Conservation (phyloP, 192 early-diverging fungal species). For the Rhizophagus clarus region DNA sequence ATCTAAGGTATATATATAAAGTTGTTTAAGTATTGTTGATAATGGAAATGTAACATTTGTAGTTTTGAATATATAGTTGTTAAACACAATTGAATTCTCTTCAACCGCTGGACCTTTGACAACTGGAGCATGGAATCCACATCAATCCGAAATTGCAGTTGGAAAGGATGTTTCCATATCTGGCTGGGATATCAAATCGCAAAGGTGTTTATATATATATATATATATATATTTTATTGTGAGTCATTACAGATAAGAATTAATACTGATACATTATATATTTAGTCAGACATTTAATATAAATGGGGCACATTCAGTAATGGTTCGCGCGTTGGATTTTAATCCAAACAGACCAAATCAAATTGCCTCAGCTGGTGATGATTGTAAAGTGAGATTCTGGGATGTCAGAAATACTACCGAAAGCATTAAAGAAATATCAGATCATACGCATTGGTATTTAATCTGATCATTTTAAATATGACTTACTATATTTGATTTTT, state of each 20-base stretch:
- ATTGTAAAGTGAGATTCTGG: constrained; percentile 88
- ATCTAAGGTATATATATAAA: constrained; percentile 37
- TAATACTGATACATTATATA: constrained; percentile 25
- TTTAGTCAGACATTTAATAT: constrained; percentile 52
- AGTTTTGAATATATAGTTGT: constrained; percentile 32
- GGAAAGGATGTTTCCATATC: constrained; percentile 60
- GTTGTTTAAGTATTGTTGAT: not conserved
- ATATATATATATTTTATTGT: no score
- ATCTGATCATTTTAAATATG: no score
- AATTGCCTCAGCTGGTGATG: constrained; percentile 85
- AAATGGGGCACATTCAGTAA: constrained; percentile 71
- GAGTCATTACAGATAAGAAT: constrained; percentile 3
- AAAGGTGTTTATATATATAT: constrained; percentile 44
- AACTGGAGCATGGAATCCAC: constrained; percentile 68
- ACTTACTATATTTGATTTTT: not conserved
- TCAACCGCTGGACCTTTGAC: constrained; percentile 37
- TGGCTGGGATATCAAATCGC: constrained; percentile 71
- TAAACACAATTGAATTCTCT: constrained; percentile 39
- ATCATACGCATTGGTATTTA: constrained; percentile 85
- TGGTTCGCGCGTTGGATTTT: constrained; percentile 74
- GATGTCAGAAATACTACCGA: constrained; percentile 63
- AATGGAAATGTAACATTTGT: not conserved
- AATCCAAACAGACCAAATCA: constrained; percentile 88
- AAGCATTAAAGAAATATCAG: constrained; percentile 66
- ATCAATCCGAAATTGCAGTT: constrained; percentile 60